Base-by-base conservation (phyloP, 805 yeast genomes). In the Dipodascopsis uninucleata region DNA sequence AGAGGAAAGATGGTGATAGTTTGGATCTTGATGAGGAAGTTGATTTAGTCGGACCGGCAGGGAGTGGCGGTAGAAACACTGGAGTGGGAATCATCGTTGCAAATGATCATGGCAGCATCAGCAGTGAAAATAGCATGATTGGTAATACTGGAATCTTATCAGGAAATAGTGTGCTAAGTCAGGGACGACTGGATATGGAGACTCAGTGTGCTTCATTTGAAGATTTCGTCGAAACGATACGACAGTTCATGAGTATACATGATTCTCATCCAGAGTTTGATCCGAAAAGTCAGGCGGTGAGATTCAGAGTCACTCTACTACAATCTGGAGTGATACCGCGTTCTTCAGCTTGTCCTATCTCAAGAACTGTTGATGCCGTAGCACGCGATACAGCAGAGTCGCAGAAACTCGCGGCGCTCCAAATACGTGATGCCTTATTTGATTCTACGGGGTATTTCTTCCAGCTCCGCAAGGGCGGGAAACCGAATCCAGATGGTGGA, bases 401-500 rank as follows among this genome's bases (percentile, higher is more conserved):
- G 12, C 53, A 49, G 42, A 49, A 49, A 25, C 32, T 45, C 18
- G 53, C 53, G 10, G 53, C 53, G 32, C 38, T 49, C 37, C 42
- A 42, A 41, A 29, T 49, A 23, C 43, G 53, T 7, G 53, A 49
- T 31, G 43, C 53, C 29, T 29, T 49, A 40, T 49, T 45, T 35
- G 53, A 49, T 20, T 32, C 47, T 17, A 49, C 45, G 32, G 50
- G 50, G 14, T 49, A 49, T 23, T 49, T 49, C 24, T 49, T 49
- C 39, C 53, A 49, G 45, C 22, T 49, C 24, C 47, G 53, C 21
- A 49, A 49, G 26, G 53, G 53, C 24, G 53, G 53, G 20, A 41
- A 42, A 16, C 53, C 53, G 26, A 45, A 49, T 21, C 47, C 51
- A n/a, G 53, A 49, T 18, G 53, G 53, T 26, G 53, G 53, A 24